Percentiles rank a stretch among this genome's conserved stretches.
These are phyloP conservation scores for Zygotorulaspora chibaensis DNA, from an alignment of 805 yeast species.

Conservation along the genomic window DNA sequence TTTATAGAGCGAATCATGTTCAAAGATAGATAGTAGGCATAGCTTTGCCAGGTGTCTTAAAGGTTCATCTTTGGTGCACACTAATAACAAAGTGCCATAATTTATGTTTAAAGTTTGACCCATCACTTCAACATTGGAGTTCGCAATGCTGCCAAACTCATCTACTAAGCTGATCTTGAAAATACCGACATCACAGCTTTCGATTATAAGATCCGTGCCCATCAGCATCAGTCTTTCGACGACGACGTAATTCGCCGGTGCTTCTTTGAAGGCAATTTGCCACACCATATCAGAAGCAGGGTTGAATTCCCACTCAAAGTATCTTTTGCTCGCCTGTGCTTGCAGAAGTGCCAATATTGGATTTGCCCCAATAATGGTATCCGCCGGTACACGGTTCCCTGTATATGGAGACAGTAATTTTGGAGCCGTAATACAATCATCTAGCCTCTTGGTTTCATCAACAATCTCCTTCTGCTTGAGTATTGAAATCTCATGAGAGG, in stretches of 20 bases:
- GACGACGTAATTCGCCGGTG: slow-evolving; percentile 7
- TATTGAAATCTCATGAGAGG: background rate
- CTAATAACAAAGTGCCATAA: slow-evolving; percentile 7
- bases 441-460: background rate
- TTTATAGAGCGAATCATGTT: slow-evolving; percentile 25
- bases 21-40: slow-evolving; percentile 24
- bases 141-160: slow-evolving; percentile 7
- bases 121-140: slow-evolving; percentile 1
- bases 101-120: slow-evolving; percentile 12
- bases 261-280: slow-evolving; percentile 11
- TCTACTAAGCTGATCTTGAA: slow-evolving; percentile 8
- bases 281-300: slow-evolving; percentile 7
- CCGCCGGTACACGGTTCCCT: slow-evolving; percentile 9
- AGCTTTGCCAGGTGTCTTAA: slow-evolving; percentile 10
- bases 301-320: slow-evolving; percentile 14
- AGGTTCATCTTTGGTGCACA: slow-evolving; percentile 6
- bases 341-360: slow-evolving; percentile 17
- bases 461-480: background rate
- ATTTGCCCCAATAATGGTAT: slow-evolving; percentile 9
- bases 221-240: slow-evolving; percentile 10
- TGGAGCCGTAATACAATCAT: background rate
- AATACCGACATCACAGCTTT: slow-evolving; percentile 8
- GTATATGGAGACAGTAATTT: background rate
- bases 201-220: slow-evolving; percentile 10
- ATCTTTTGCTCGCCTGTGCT: slow-evolving; percentile 16